Conservation (phyloP, 352 stramenopile genomes). For the Phytophthora sp. region DNA sequence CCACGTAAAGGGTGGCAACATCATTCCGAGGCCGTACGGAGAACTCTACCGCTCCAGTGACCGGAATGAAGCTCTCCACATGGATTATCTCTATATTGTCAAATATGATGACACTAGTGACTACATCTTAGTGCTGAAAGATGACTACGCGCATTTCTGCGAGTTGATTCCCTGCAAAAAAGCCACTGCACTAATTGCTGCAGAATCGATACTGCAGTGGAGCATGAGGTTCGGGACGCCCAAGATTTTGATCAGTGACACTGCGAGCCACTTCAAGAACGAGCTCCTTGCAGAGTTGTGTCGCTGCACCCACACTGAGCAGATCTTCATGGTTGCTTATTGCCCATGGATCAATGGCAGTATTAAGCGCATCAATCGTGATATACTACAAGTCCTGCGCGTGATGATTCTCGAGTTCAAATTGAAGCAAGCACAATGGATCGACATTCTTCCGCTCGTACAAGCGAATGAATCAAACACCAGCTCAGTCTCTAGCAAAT, state of each 20-base stretch:
- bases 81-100: slow-evolving; percentile 3
- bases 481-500: background rate
- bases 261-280: background rate
- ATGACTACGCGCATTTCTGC: slow-evolving; percentile 1
- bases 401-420: background rate
- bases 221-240: background rate
- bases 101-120: background rate
- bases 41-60: background rate
- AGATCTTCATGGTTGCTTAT: background rate
- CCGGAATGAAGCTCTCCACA: slow-evolving; percentile 1
- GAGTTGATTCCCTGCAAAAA: background rate
- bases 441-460: background rate
- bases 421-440: background rate
- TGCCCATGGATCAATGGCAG: slow-evolving; percentile 2
- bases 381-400: background rate
- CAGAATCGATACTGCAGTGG: background rate
- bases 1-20: slow-evolving; percentile 4
- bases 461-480: background rate
- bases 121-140: slow-evolving; percentile 10
- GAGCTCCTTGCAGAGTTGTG: background rate
- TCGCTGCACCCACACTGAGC: background rate
- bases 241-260: background rate
- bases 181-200: background rate
- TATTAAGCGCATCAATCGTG: background rate
- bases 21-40: slow-evolving; percentile 3